Conservation (phyloP, 768 basidiomycete genomes). For the Rubroboletus satanas region DNA sequence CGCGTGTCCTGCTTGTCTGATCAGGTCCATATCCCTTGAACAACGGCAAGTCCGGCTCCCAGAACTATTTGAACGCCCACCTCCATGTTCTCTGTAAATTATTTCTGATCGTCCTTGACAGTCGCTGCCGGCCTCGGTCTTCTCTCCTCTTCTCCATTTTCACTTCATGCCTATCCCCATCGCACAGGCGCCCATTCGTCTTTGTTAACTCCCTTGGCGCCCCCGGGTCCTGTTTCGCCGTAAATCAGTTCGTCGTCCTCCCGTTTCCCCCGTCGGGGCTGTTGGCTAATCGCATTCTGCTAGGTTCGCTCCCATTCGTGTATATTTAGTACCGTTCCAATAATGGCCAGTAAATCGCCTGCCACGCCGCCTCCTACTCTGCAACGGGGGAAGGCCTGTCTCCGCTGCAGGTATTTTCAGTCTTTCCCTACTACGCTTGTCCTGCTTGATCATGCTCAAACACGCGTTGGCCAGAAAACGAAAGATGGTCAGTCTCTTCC, state of each 20-base stretch:
- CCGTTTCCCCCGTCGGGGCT: background rate
- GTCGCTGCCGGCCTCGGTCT: background rate
- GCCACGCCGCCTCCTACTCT: constrained; percentile 39
- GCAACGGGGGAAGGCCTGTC: constrained; percentile 68
- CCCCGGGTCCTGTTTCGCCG: background rate
- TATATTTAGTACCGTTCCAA: constrained; percentile 36
- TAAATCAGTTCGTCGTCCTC: constrained; percentile 8
- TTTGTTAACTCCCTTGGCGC: constrained; percentile 3
- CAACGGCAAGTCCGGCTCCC: constrained; percentile 22
- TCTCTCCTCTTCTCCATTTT: background rate
- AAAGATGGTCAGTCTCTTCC: constrained; percentile 51
- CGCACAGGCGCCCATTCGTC: constrained; percentile 16
- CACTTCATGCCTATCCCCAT: constrained; percentile 30
- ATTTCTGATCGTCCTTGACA: constrained; percentile 22
- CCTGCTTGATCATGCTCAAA: constrained; percentile 12
- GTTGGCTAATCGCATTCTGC: background rate
- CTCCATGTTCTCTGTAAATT: constrained; percentile 29
- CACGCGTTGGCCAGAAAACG: constrained; percentile 47
- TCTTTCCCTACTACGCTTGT: background rate
- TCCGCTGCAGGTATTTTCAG: constrained; percentile 60
- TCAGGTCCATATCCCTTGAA: constrained; percentile 26
- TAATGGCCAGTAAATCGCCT: constrained; percentile 34
- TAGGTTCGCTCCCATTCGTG: constrained; percentile 25
- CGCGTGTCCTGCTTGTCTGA: constrained; percentile 27
- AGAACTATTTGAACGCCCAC: constrained; percentile 31